These are phyloP conservation scores for Striga asiatica DNA, from an alignment of 257 asterid genomes.

Conservation along the genomic window DNA sequence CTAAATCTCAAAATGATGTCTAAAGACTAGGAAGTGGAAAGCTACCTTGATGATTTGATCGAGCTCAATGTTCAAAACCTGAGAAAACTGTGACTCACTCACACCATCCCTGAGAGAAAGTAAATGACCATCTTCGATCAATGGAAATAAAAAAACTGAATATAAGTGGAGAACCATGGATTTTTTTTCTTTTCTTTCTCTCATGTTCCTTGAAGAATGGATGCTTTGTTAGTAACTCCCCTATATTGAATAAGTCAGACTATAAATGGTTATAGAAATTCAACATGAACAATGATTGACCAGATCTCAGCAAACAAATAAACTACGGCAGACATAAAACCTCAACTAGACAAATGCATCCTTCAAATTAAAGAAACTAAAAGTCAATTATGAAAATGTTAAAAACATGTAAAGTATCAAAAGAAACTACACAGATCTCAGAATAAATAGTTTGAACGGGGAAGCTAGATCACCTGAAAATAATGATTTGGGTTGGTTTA, in stretches of 20 bases:
- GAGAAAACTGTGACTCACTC: conserved; percentile 74
- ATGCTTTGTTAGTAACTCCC: background rate
- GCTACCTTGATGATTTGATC: conserved; percentile 87
- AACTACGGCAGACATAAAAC: no score
- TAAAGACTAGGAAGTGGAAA: conserved; percentile 8
- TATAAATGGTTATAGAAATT: background rate
- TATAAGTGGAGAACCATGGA: conserved; percentile 7
- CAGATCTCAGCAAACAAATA: background rate
- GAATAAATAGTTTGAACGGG: no score
- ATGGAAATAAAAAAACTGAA: conserved; percentile 10
- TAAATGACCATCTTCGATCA: conserved; percentile 9
- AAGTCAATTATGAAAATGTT: background rate
- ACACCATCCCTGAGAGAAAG: conserved; percentile 83
- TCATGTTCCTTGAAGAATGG: background rate
- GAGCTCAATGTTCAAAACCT: conserved; percentile 68
- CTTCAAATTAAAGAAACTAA: background rate
- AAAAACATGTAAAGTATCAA: no score
- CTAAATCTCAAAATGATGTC: conserved; percentile 9
- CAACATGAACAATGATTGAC: background rate
- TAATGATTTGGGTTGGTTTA: conserved; percentile 73
- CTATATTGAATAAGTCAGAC: conserved; percentile 2
- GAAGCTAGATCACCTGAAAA: conserved; percentile 91
- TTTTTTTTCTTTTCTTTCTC: background rate
- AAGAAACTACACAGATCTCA: no score
- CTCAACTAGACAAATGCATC: no score